These are phyloP conservation scores for Pyracantha coccinea DNA, from an alignment of 331 rosid genomes.

Conservation along the genomic window DNA sequence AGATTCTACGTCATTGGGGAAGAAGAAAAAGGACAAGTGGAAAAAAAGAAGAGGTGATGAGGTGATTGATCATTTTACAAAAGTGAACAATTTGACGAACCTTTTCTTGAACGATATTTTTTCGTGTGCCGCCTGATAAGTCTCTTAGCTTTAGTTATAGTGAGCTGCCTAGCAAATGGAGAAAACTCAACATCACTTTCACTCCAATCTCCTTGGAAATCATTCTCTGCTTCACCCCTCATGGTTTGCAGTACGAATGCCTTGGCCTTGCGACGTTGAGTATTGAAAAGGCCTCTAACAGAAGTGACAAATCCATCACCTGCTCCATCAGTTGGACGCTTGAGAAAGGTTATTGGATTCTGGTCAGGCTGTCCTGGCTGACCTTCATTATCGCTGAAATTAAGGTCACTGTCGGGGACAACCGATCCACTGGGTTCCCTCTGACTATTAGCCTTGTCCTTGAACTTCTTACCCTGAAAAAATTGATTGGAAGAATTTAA, in stretches of 20 bases:
- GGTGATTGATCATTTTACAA: not conserved
- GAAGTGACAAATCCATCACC: constrained; percentile 99
- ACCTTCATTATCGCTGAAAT: constrained; percentile 86
- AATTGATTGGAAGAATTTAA: constrained; percentile 5
- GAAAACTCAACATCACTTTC: constrained; percentile 84
- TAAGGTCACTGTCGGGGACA: constrained; percentile 76
- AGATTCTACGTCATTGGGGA: not conserved
- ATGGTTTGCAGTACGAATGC: constrained; percentile 87
- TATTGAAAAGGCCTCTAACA: constrained; percentile 81
- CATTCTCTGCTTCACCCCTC: constrained; percentile 96
- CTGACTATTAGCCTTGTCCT: constrained; percentile 73
- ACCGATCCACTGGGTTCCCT: constrained; percentile 41
- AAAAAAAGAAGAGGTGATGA: not conserved
- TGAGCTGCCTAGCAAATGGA: constrained; percentile 92
- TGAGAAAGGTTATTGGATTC: constrained; percentile 69
- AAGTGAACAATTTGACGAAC: constrained; percentile 29
- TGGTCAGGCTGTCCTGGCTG: constrained; percentile 69
- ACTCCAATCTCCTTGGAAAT: constrained; percentile 95
- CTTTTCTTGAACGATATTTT: constrained; percentile 85
- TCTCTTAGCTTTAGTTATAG: constrained; percentile 80
- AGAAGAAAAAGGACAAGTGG: not conserved
- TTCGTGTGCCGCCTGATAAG: constrained; percentile 92
- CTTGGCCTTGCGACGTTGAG: constrained; percentile 91
- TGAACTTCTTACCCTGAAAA: constrained; percentile 87
- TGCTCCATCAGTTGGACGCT: constrained; percentile 92